Base-by-base conservation (phyloP, 208 protist species). In the Herpetomonas tarakana region DNA sequence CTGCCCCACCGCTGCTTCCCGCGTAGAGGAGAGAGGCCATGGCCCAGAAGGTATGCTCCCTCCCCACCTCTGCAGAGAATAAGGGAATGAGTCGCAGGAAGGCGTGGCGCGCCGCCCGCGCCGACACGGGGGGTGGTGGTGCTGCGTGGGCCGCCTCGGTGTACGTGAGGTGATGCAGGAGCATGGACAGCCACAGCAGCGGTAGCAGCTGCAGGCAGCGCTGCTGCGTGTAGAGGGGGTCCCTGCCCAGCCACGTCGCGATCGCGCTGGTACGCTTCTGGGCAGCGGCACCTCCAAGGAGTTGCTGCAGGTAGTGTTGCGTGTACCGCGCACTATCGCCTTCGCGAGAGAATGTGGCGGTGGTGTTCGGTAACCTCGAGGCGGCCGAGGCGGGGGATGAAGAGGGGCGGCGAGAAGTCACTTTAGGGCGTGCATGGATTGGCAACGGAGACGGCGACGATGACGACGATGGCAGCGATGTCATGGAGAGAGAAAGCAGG, bases 171-270 rank as follows among this genome's bases (percentile, higher is more conserved):
- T 76, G 73, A 14, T 70, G 47, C n/a, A 31, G 39, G 1, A 91
- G 71, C 27, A 87, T 26, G 0, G 71, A 68, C 11, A 88, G 58
- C 83, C 87, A 93, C n/a, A 90, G 27, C 28, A 91, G 58, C 16
- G 83, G 83, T 29, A 93, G 59, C 11, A 91, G 66, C 52, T 89
- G 83, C 61, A 93, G 52, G 19, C 74, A 73, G 9, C 87, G 81
- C 58, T 83, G 71, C 64, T 90, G 86, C 16, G 44, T 16, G 12
- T 0, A 18, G 22, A 49, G 62, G 44, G 61, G 51, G 65, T 14
- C 54, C 12, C 4, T 27, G 7, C 54, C 54, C 26, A 59, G 46
- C 54, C 54, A 59, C 16, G 12, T 19, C n/a, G 28, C 2, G n/a
- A 59, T 47, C 3, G 54, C 54, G 26, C 21, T 29, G 1, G 54